phyloP scores from a whole-genome alignment of 768 basidiomycete genomes.

The Inosperma sp. region DNA sequence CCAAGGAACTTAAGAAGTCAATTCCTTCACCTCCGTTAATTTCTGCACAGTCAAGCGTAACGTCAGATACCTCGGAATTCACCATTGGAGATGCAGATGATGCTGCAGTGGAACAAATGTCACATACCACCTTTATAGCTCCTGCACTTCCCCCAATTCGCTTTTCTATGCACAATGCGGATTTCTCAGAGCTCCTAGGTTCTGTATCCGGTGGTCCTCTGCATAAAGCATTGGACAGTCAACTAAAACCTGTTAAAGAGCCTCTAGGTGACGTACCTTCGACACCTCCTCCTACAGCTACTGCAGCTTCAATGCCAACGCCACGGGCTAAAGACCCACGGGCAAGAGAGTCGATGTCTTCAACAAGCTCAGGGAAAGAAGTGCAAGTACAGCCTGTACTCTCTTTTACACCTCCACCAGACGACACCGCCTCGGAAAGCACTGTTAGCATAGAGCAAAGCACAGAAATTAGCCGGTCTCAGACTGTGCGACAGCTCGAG shows the following conservation, averaged over 20 bases:
- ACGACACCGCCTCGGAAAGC: background rate
- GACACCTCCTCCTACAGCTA: constrained; percentile 34
- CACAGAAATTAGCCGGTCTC: constrained; percentile 28
- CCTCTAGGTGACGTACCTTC: constrained; percentile 21
- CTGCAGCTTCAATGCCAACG: constrained; percentile 13
- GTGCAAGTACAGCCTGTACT: constrained; percentile 1
- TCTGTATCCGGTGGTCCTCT: constrained; percentile 50
- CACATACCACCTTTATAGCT: constrained; percentile 74
- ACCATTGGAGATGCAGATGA: constrained; percentile 47
- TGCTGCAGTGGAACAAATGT: constrained; percentile 60
- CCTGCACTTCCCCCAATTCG: constrained; percentile 87
- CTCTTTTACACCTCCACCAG: constrained; percentile 7
- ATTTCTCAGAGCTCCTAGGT: constrained; percentile 72
- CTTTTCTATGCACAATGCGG: constrained; percentile 79
- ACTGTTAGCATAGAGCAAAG: background rate
- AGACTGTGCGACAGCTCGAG: constrained; percentile 30
- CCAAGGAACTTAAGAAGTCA: constrained; percentile 34
- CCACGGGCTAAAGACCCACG: no score
- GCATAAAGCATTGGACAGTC: constrained; percentile 42
- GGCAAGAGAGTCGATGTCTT: background rate
- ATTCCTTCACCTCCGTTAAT: constrained; percentile 5
- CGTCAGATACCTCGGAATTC: constrained; percentile 25
- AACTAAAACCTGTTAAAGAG: constrained; percentile 42
- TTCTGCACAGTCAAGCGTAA: constrained; percentile 13
- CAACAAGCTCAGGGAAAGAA: constrained; percentile 7